phyloP scores from a whole-genome alignment of 2,329 filamentous ascomycete species.

The Penicillium sp. region DNA sequence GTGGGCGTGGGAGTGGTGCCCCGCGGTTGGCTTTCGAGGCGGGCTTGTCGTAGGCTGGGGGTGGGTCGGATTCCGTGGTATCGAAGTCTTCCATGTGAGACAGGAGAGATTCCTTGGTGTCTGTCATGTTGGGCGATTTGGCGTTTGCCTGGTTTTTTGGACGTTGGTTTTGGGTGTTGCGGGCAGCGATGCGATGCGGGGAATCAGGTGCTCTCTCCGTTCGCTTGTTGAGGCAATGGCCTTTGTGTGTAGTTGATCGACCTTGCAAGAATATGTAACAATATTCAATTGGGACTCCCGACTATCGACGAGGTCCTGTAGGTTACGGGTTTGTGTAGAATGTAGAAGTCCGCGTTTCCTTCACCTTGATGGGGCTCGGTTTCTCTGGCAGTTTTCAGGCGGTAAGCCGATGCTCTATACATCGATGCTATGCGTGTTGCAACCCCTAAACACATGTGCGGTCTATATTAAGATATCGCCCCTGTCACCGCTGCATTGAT shows the following conservation, averaged over 20 bases:
- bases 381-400: neutral
- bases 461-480: neutral
- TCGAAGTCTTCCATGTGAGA: slow-evolving; percentile 11
- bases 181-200: neutral
- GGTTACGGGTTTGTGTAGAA: neutral
- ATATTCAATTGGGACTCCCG: neutral
- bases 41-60: slow-evolving; percentile 36
- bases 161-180: neutral
- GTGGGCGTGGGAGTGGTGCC: slow-evolving; percentile 37
- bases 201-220: neutral
- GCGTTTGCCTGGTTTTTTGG: slow-evolving; percentile 1
- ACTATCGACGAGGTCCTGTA: neutral
- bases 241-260: neutral
- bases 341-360: neutral
- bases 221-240: neutral
- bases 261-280: neutral
- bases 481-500: neutral
- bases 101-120: slow-evolving; percentile 31
- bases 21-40: slow-evolving; percentile 17
- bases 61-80: slow-evolving; percentile 22
- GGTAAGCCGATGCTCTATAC: slow-evolving; percentile 1
- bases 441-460: neutral
- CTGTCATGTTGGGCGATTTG: slow-evolving; percentile 22
- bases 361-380: neutral
- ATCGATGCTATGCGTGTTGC: neutral